These are phyloP conservation scores for Strigomonas culicis DNA, from an alignment of 208 protist species.

Conservation along the genomic window DNA sequence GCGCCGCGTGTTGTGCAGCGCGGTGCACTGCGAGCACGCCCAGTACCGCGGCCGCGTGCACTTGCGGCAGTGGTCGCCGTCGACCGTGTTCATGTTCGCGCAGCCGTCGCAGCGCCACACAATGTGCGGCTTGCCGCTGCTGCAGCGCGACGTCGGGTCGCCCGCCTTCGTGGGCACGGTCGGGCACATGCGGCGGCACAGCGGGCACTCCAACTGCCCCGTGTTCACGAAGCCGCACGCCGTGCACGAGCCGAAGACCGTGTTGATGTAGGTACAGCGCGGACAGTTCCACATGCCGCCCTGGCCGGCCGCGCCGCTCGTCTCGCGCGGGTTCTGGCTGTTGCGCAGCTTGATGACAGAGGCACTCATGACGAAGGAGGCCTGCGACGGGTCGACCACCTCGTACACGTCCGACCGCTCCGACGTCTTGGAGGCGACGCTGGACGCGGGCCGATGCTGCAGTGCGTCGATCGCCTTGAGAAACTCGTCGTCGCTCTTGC, in stretches of 20 bases:
- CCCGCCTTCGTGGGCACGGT: constrained; percentile 3
- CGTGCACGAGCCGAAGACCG: constrained; percentile 20
- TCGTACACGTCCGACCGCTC: constrained; percentile 45
- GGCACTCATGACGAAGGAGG: constrained; percentile 2
- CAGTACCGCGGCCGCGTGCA: constrained; percentile 49
- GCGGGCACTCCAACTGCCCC: constrained; percentile 28
- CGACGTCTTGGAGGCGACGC: constrained; percentile 31
- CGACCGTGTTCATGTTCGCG: constrained; percentile 42
- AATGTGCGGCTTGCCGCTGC: constrained; percentile 41
- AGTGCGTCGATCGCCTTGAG: constrained; percentile 36
- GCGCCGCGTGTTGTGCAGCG: constrained; percentile 34
- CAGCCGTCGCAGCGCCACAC: constrained; percentile 64
- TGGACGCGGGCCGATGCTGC: constrained; percentile 16
- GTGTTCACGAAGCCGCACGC: constrained; percentile 37
- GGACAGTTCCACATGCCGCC: constrained; percentile 36
- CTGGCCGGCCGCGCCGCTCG: constrained; percentile 15
- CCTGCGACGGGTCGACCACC: constrained; percentile 2
- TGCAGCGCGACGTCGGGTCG: constrained; percentile 20
- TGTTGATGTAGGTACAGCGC: constrained; percentile 57
- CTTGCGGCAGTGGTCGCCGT: constrained; percentile 46
- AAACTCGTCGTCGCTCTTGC: constrained; percentile 32
- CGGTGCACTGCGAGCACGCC: constrained; percentile 63
- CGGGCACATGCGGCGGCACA: constrained; percentile 23
- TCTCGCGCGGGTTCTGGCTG: constrained; percentile 2
- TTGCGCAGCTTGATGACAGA: background rate